Base-by-base conservation (phyloP, 768 basidiomycete species). In the Cystobasidiopsis lactophilus region DNA sequence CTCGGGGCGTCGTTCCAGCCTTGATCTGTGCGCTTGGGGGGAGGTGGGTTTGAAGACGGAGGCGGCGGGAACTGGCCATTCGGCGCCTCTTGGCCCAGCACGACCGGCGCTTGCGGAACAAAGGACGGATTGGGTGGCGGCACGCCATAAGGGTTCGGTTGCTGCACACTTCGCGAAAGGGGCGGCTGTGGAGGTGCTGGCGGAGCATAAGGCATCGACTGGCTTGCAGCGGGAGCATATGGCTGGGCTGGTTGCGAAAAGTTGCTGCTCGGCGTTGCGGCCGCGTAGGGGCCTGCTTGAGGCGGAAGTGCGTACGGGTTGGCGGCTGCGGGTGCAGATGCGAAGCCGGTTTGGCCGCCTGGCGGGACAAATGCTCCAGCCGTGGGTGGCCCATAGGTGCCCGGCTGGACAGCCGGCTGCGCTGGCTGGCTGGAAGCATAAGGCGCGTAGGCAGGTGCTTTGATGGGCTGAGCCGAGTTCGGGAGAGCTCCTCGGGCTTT, bases 1-100 rank as follows among this genome's bases (percentile, higher is more conserved):
- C 21, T 26, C 23, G 55, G 39, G 19, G 55, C 54, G 38, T 56
- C 89, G 60, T 95, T 95, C 86, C 88, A 95, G 0, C 85, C 85
- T 16, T 79, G 75, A 27, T 78, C 77, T 47, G 67, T 66, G 55
- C 71, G 71, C 47, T 59, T 60, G 19, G 66, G 62, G 5, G 65
- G 67, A 40, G 77, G 75, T 29, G 77, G 77, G 3, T 77, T 74
- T 1, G 75, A 72, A 45, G 69, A 67, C 43, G 72, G 69, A 5
- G 72, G 63, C 1, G 67, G 66, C 1, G 64, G 27, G 23, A 29
- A 26, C 13, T 37, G 49, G 40, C 13, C 10, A 7, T 5, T 16
- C 43, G 30, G 24, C 10, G 41, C 14, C 5, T 19, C 50, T 27
- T 18, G 37, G 39, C 9, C 38, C 10, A 54, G 39, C 5, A 46